These are phyloP conservation scores for Candida stauntonica DNA, from an alignment of 805 yeast genomes.

Conservation along the genomic window DNA sequence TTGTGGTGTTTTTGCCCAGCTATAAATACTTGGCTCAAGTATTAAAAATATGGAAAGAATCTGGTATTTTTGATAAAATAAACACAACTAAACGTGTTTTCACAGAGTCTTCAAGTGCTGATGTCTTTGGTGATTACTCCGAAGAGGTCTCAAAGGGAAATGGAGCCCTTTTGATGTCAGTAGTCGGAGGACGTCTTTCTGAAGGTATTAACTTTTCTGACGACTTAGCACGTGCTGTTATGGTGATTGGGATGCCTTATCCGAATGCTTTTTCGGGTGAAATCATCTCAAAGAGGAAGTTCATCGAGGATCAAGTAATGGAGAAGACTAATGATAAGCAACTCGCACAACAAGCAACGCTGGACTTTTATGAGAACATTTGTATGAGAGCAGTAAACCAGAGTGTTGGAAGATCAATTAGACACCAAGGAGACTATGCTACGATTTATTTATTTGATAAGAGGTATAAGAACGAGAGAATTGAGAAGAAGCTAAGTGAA, in stretches of 20 bases:
- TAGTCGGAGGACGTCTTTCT: slow-evolving; percentile 88
- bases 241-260: slow-evolving; percentile 85
- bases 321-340: slow-evolving; percentile 40
- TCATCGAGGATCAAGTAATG: slow-evolving; percentile 50
- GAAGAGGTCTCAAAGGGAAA: slow-evolving; percentile 31
- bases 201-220: slow-evolving; percentile 93
- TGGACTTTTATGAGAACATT: slow-evolving; percentile 69
- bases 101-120: slow-evolving; percentile 52
- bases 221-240: slow-evolving; percentile 79
- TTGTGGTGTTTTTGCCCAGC: slow-evolving; percentile 82
- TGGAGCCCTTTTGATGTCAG: slow-evolving; percentile 74
- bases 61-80: slow-evolving; percentile 30
- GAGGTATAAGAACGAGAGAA: slow-evolving; percentile 44
- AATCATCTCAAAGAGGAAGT: slow-evolving; percentile 63
- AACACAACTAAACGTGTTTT: slow-evolving; percentile 44
- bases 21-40: slow-evolving; percentile 64
- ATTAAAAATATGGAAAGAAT: slow-evolving; percentile 45
- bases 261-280: slow-evolving; percentile 86
- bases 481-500: slow-evolving; percentile 58
- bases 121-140: slow-evolving; percentile 48
- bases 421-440: slow-evolving; percentile 81
- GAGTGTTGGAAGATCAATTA: slow-evolving; percentile 85
- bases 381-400: slow-evolving; percentile 93
- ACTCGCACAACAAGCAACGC: slow-evolving; percentile 45
- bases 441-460: slow-evolving; percentile 66